Evolutionary conservation across 768 basidiomycete genomes (phyloP).

Genomic region (Chalciporus chontae): DNA sequence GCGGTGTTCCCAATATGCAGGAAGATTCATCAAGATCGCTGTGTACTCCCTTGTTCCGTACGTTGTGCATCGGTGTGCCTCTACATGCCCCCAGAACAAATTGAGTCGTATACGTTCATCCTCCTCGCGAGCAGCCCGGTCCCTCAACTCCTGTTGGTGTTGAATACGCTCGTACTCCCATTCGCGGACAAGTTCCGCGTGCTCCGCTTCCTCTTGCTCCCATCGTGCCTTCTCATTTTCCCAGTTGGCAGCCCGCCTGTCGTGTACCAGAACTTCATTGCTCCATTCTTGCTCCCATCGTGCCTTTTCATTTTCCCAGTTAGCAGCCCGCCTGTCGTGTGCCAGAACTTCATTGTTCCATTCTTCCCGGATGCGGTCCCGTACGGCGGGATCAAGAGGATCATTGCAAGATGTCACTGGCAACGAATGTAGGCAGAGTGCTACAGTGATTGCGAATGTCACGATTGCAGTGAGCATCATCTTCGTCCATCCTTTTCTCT

Average conservation of each 20-base stretch:
- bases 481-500: not conserved
- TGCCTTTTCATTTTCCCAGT: slow-evolving; percentile 9
- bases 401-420: slow-evolving; percentile 18
- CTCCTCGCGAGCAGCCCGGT: slow-evolving; percentile 12
- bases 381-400: slow-evolving; percentile 15
- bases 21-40: slow-evolving; percentile 29
- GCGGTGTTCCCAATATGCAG: slow-evolving; percentile 14
- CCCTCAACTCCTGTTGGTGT: slow-evolving; percentile 15
- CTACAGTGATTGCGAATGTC: not conserved
- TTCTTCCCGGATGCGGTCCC: slow-evolving; percentile 18
- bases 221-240: slow-evolving; percentile 14
- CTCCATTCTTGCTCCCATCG: slow-evolving; percentile 25
- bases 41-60: slow-evolving; percentile 30
- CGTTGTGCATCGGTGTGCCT: slow-evolving; percentile 22
- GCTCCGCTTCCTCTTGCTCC: slow-evolving; percentile 18
- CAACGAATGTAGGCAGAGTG: slow-evolving; percentile 7
- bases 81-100: slow-evolving; percentile 21
- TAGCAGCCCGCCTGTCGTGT: slow-evolving; percentile 12
- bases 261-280: no score
- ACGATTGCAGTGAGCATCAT: not conserved
- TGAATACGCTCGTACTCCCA: slow-evolving; percentile 20
- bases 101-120: slow-evolving; percentile 17
- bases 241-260: no score
- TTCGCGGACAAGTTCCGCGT: slow-evolving; percentile 2
- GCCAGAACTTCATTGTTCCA: slow-evolving; percentile 18